Base-by-base conservation (phyloP, 306 rosid genomes). In the Trifolium pratense region DNA sequence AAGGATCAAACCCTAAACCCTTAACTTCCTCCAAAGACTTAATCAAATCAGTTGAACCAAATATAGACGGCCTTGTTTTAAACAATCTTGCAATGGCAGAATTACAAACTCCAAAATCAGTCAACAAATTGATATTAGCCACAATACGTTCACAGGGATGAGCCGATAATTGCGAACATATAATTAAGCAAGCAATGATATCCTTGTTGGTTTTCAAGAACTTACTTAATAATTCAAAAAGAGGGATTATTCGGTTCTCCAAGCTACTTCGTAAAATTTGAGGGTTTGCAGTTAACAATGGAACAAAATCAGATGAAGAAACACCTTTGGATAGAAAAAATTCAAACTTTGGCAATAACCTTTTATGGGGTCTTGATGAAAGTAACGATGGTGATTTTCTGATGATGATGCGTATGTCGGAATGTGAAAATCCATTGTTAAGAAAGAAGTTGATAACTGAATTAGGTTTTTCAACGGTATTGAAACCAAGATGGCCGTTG, bases 1-100 rank as follows among this genome's bases (percentile, higher is more conserved):
- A 77, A 70, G 84, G 51, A 52, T 84, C 17, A 73, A 89, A 82
- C 7, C 90, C 87, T 86, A 89, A 78, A 18, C 67, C 69, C 76
- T 62, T 81, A 0, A 89, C 74, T 71, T 80, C 70, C 73, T 75
- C 74, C 16, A 84, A 76, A 2, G 6, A 13, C 65, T 37, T 18
- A 14, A 29, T 55, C 17, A 83, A 57, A 20, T 37, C 43, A 51
- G 3, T 1, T 7, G 57, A 75, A 26, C 16, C 42, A 1, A 75
- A 55, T 1, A 53, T 55, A 17, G 16, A 43, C 15, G 66, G 67
- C 23, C 79, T 37, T 5, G 36, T 40, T 11, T 15, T 21, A 43
- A 43, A 6, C 16, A 43, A 12, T 5, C 7, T 9, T 7, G 16
- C 1, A 40, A 76, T 58, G 5, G 0, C 15, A 2, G 75, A 18